Percentiles rank a stretch among this genome's conserved stretches.
These are phyloP conservation scores for Prunus dulcis DNA, from an alignment of 306 rosid species.

Conservation along the genomic window DNA sequence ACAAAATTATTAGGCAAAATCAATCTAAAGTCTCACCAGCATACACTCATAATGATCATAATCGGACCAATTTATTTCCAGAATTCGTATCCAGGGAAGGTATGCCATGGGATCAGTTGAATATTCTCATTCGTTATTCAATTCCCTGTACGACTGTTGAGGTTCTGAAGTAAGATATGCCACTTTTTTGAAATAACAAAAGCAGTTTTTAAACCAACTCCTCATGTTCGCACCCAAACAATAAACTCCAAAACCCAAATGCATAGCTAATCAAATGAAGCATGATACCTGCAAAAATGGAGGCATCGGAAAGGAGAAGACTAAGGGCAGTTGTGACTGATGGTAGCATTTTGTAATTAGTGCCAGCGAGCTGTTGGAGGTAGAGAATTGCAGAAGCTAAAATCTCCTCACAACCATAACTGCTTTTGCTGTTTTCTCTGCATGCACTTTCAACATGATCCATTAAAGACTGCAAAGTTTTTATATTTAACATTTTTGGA, in stretches of 20 bases:
- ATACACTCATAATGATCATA: background rate
- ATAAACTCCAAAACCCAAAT: background rate
- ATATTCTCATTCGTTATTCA: background rate
- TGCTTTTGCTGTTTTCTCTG: slow-evolving; percentile 31
- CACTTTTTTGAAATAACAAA: background rate
- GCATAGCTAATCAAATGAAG: background rate
- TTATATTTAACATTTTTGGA: slow-evolving; percentile 25
- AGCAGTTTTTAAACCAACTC: background rate
- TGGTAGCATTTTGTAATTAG: slow-evolving; percentile 46
- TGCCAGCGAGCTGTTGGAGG: slow-evolving; percentile 58
- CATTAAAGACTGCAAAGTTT: slow-evolving; percentile 52
- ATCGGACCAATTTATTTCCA: background rate
- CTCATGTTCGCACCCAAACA: slow-evolving; percentile 13
- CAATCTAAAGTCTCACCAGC: background rate
- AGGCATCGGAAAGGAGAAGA: slow-evolving; percentile 48
- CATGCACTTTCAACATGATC: slow-evolving; percentile 34
- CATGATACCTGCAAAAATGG: slow-evolving; percentile 49
- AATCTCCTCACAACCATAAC: slow-evolving; percentile 45
- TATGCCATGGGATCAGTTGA: background rate
- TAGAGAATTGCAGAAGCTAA: slow-evolving; percentile 63
- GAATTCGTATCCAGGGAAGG: background rate
- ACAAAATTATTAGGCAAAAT: background rate
- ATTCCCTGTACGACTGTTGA: background rate
- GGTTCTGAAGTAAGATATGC: background rate
- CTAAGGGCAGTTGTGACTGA: slow-evolving; percentile 71